Conservation (phyloP, 176 grass and related monocot genomes). For the Triticum turgidum region DNA sequence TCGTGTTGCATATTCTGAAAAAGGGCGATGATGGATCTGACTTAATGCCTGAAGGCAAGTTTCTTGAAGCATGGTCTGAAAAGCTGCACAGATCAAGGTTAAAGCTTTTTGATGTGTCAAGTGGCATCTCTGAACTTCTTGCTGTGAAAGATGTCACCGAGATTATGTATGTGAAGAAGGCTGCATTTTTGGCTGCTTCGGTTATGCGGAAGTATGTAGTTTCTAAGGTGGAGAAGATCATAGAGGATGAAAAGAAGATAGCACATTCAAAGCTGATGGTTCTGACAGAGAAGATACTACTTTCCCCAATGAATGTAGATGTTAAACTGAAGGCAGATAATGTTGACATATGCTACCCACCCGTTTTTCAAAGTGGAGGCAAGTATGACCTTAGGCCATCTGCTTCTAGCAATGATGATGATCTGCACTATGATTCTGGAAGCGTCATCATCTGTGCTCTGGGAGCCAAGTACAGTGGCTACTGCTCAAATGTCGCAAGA, state of each 20-base stretch:
- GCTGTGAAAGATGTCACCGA: slow-evolving; percentile 55
- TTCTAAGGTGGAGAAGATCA: slow-evolving; percentile 68
- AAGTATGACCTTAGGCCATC: slow-evolving; percentile 70
- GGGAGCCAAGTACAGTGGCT: slow-evolving; percentile 65
- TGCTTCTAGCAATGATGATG: slow-evolving; percentile 67
- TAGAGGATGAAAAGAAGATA: slow-evolving; percentile 60
- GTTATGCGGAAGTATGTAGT: slow-evolving; percentile 70
- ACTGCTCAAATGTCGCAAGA: slow-evolving; percentile 82
- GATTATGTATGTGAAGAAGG: slow-evolving; percentile 62
- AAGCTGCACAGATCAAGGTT: slow-evolving; percentile 48
- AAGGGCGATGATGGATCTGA: slow-evolving; percentile 33
- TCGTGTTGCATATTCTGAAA: slow-evolving; percentile 52
- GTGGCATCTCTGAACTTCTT: slow-evolving; percentile 67
- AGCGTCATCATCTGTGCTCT: slow-evolving; percentile 82
- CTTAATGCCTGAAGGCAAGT: slow-evolving; percentile 71
- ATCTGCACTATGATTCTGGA: slow-evolving; percentile 67
- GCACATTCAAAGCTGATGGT: slow-evolving; percentile 72
- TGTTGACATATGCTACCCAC: slow-evolving; percentile 85
- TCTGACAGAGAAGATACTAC: slow-evolving; percentile 55
- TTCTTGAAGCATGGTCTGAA: slow-evolving; percentile 71
- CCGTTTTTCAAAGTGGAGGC: slow-evolving; percentile 75
- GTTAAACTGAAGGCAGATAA: slow-evolving; percentile 77
- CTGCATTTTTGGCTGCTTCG: slow-evolving; percentile 62
- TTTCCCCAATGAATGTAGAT: slow-evolving; percentile 55
- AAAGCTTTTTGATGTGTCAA: slow-evolving; percentile 53